Base-by-base conservation (phyloP, 306 rosid species). In the Canavalia gladiata region DNA sequence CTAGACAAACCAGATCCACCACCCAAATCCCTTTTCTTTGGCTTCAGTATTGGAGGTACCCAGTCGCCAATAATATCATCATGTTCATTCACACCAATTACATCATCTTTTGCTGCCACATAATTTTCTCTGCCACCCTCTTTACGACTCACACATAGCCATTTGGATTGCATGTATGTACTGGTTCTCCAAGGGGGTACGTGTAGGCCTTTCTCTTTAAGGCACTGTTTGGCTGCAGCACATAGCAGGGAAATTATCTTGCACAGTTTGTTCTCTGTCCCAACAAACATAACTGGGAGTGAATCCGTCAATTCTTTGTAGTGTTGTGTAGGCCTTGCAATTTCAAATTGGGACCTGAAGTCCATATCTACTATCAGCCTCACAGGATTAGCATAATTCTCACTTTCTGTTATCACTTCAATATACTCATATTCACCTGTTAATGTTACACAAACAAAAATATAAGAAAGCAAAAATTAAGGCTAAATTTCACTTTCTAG, bases 181-280 rank as follows among this genome's bases (percentile, higher is more conserved):
- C 84, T 72, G 12, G 90, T 90, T 76, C 98, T 91, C 97, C 98
- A 94, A 46, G 98, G 98, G 0, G 98, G 98, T 25, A 94, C 84
- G 39, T 88, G 91, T 45, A 94, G 90, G 11, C 98, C 97, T 50
- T 72, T 91, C 65, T 94, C 87, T 81, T 85, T 89, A 0, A 94
- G 90, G 62, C 94, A 94, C 51, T 89, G 91, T 66, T 91, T 89
- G 71, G 95, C 94, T 30, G 92, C 98, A 66, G 90, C 72, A 79
- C 95, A 94, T 4, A 94, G 30, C 5, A 94, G 30, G 10, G 91
- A 76, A 41, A 89, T 90, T 45, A 91, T 85, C 57, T 76, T 84
- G 73, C 81, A 75, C 30, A 94, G 78, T 49, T 86, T 90, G 9
- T 72, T 86, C 50, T 94, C 95, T 25, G 31, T 87, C 72, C 95